Evolutionary conservation across 441 rosid species (phyloP), one percentile per base, ranked within the genome.

Genomic region (Isatis lusitanica): DNA sequence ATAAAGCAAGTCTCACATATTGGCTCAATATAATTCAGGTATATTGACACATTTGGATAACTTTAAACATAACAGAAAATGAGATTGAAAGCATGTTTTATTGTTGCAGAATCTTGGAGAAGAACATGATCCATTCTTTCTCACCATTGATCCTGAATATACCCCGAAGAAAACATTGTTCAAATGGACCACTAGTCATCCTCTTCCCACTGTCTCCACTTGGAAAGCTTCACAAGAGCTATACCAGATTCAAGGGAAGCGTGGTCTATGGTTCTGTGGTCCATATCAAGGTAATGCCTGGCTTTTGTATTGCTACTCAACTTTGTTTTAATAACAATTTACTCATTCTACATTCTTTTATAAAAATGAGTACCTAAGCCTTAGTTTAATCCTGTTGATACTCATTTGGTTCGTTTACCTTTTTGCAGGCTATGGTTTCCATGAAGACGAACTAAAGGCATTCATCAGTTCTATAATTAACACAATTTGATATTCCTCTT

Each of bases 21-120:
- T 94, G 97, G 97, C 95, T 94, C 56, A 84, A 94, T 77, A 82
- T 87, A 73, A 93, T 94, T 73, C 97, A 94, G 98, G 98, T 91
- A 48, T 47, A 84, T 73, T 31, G 13, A 8, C 17, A 11, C 12
- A 46, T 26, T 50, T 21, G 1, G 5, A 26, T 62, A 61, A 26
- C 8, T 8, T 7, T 24, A 5, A 43, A 17, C 53, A 43, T 9
- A 59, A 13, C 0, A 21, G 4, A 50, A 4, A 18, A 18, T 36
- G 64, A 36, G 24, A 58, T 4, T 63, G 58, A 59, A 5, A 36
- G 5, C 63, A 35, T 31, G 6, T 12, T 30, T 8, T 28, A 4
- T 24, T 0, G 57, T 40, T 84, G 81, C 85, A 93, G 97, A 93
- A 91, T 74, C 83, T 93, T 51, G 98, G 88, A 7, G 94, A 88